Percentiles rank a stretch among this genome's conserved stretches.
Conservation (phyloP, 1,284 basidiomycete genomes). For the Boletus albobrunnescens region DNA sequence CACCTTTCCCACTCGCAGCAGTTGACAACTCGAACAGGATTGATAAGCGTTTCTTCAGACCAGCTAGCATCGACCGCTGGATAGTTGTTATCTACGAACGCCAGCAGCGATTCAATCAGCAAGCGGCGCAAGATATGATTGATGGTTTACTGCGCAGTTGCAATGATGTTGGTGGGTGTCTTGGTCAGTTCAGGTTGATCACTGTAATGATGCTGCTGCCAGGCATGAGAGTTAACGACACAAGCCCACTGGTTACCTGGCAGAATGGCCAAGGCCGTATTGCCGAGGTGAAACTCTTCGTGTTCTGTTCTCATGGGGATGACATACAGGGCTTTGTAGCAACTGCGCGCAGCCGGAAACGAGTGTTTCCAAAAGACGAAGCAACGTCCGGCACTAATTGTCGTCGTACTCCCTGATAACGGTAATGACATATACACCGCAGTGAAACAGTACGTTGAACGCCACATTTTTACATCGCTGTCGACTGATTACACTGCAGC, state of each 20-base stretch:
- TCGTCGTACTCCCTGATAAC: constrained; percentile 68
- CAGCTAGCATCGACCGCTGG: constrained; percentile 53
- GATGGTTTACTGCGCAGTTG: constrained; percentile 45
- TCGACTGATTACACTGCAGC: constrained; percentile 33
- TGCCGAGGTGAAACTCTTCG: constrained; percentile 36
- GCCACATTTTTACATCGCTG: neutral
- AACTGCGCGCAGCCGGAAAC: constrained; percentile 46
- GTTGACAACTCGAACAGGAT: constrained; percentile 41
- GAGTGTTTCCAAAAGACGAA: constrained; percentile 39
- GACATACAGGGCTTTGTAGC: constrained; percentile 30
- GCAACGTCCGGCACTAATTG: constrained; percentile 51
- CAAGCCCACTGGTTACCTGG: constrained; percentile 44
- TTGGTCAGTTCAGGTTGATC: neutral
- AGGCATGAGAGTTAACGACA: constrained; percentile 52
- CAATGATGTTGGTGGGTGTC: constrained; percentile 50
- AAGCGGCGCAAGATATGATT: constrained; percentile 48
- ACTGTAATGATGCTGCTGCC: neutral
- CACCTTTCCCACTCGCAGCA: neutral
- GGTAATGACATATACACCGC: constrained; percentile 70
- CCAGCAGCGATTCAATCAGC: constrained; percentile 46
- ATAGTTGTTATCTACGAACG: constrained; percentile 62
- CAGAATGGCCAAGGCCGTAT: constrained; percentile 54
- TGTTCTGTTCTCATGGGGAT: neutral
- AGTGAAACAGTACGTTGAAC: constrained; percentile 64
- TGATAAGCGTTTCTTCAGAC: constrained; percentile 58